A percentile compares a stretch with the other conserved stretches of the same genome.
Conservation (phyloP, 2,329 filamentous ascomycete genomes). For the Xylaria sp. region DNA sequence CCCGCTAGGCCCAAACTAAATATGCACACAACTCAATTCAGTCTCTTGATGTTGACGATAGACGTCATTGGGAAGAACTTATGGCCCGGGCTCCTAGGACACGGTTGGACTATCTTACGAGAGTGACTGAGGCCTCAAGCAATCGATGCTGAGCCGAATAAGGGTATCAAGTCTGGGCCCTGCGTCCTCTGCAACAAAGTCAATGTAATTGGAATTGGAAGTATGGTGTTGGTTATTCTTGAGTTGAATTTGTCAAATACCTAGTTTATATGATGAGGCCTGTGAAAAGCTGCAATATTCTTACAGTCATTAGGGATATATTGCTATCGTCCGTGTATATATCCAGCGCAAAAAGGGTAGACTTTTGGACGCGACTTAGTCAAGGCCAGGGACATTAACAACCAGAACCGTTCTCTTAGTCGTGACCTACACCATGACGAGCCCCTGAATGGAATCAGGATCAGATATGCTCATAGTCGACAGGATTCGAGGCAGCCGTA, state of each 20-base stretch:
- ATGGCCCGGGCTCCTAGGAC: not conserved
- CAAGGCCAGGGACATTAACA: not conserved
- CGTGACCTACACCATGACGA: not conserved
- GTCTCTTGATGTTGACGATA: not conserved
- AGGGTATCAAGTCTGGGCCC: not conserved
- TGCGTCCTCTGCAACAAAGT: not conserved
- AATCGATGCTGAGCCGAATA: not conserved
- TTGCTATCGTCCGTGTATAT: not conserved
- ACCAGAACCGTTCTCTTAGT: not conserved
- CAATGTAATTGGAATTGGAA: not conserved
- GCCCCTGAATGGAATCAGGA: not conserved
- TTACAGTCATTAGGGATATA: not conserved
- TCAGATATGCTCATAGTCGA: not conserved
- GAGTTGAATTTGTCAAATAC: not conserved
- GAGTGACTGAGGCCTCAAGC: not conserved
- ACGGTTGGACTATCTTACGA: not conserved
- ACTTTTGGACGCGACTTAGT: not conserved
- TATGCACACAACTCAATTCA: not conserved
- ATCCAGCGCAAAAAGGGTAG: too few species aligned
- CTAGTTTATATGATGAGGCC: not conserved
- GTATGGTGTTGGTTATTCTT: not conserved
- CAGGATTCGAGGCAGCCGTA: not conserved
- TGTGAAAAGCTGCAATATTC: not conserved
- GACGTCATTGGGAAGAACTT: not conserved
- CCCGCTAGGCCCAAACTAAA: not conserved